A percentile compares a stretch with the other conserved stretches of the same genome.
phyloP scores from a whole-genome alignment of 345 rosid species.

The Brassica napus region DNA sequence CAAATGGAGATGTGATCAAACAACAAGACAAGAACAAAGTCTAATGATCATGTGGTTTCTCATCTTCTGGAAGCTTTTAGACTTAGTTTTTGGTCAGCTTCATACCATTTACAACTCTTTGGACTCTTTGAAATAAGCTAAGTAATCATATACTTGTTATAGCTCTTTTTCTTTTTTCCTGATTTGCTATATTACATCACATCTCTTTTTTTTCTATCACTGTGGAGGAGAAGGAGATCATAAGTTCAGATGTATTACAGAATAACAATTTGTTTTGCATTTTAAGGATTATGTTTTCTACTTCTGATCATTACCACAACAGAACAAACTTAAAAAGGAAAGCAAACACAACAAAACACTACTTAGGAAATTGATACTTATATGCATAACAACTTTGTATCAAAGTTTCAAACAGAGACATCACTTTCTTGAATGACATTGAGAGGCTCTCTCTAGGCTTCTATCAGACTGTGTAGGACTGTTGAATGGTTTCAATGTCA shows the following conservation, averaged over 20 bases:
- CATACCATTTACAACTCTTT: not conserved
- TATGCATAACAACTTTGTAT: constrained; percentile 25
- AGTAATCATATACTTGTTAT: constrained; percentile 26
- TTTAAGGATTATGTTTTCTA: constrained; percentile 20
- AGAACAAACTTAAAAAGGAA: constrained; percentile 2
- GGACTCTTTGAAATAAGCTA: constrained; percentile 29
- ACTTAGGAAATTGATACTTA: constrained; percentile 23
- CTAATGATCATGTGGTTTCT: constrained; percentile 5
- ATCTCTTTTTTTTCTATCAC: constrained; percentile 35
- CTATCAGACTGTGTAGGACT: constrained; percentile 82
- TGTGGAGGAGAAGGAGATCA: constrained; percentile 24
- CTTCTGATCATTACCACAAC: constrained; percentile 3
- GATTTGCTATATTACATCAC: constrained; percentile 10
- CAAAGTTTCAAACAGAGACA: constrained; percentile 7
- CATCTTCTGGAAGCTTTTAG: constrained; percentile 22
- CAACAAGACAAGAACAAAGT: constrained; percentile 33
- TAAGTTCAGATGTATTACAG: constrained; percentile 16
- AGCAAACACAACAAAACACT: constrained; percentile 12
- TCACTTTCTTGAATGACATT: constrained; percentile 12
- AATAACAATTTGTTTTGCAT: constrained; percentile 23
- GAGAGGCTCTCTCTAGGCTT: constrained; percentile 11
- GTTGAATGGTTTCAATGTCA: constrained; percentile 96
- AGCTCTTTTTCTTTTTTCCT: not conserved
- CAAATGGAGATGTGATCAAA: constrained; percentile 26
- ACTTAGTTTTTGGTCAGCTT: constrained; percentile 41